Evolutionary conservation across 169 alveolate species (phyloP), one percentile per base, ranked within the genome.

Genomic region (Eimeria falciformis): DNA sequence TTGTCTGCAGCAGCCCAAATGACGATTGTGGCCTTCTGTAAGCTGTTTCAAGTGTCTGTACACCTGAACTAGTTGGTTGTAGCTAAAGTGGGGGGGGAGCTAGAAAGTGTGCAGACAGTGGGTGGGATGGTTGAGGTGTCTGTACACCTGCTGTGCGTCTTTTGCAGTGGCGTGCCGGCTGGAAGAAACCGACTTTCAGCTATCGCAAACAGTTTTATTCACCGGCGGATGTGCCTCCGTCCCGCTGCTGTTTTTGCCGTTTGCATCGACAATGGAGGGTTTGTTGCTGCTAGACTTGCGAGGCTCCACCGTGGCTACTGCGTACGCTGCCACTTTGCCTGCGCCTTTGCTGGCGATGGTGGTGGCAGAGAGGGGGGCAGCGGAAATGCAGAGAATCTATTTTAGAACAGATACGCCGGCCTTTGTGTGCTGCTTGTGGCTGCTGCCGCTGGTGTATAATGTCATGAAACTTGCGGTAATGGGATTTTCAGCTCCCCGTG

Each of bases 391-490:
- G 3, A 53, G 62, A 4, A 2, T 33, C 4, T 33, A 33, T 33
- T 3, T 53, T 3, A 53, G n/a, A 2, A 12, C n/a, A 12, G n/a
- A 53, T 0, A 53, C 65, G 65, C 73, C 73, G 37, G 14, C 1
- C 73, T 18, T 12, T 3, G 73, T 62, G 14, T 62, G 40, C 43
- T n/a, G n/a, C 1, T 27, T 79, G 0, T 79, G 89, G 89, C 53
- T 79, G 21, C 56, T 79, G 73, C 89, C 89, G 14, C 89, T 79
- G 33, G 73, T 27, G 21, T 79, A 79, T 29, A 79, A 79, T n/a
- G n/a, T 62, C 17, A 5, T 62, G 37, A 62, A 62, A 3, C 17
- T 62, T 23, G 40, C 5, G 14, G 73, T 62, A 1, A 62, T 62
- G 73, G 3, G 21, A 0, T 53, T 53, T 18, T 18, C 11, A 1